Base-by-base conservation (phyloP, 75 land plant species). In the Isoetes taiwanensis region DNA sequence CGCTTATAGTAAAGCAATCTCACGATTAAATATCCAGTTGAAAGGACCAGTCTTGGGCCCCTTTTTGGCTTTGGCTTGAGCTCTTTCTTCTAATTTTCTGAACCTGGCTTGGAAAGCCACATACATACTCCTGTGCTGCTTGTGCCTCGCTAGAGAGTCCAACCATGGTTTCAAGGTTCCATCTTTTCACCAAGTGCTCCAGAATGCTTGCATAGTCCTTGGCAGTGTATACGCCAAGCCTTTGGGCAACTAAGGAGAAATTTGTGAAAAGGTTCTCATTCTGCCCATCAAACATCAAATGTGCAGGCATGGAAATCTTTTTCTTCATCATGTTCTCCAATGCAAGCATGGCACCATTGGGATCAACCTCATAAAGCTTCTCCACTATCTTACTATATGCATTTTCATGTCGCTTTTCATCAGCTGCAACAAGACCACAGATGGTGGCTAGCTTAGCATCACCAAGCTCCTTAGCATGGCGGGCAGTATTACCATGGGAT, bases 251-350 rank as follows among this genome's bases (percentile, higher is more conserved):
- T 1, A 73, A n/a, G 2, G 84, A 65, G 50, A 66, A 81, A 30
- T 81, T 64, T 1, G 74, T 72, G 28, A 78, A 81, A 38, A 81
- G 63, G 25, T 78, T 64, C 11, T 74, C 62, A 54, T 81, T 72
- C n/a, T 35, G 40, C 28, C 84, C 84, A 41, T 81, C 82, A 50
- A 59, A 64, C 82, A 79, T 79, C 38, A 79, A 43, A 52, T 79
- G 79, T 4, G 82, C 79, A 17, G 82, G 82, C 79, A 79, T 79
- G 4, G 79, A 41, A 52, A 79, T 76, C 37, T 63, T 58, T 64
- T 79, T 79, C 11, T 63, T 31, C 82, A 79, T 79, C 79, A 79
- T 72, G 64, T 69, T 69, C 16, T 31, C 73, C 14, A 77, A 75
- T 11, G 67, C 72, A 11, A 74, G 12, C 56, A 77, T 54, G 2